Evolutionary conservation across 176 grass and related monocot species (phyloP).

Genomic region (Oryza rufipogon): DNA sequence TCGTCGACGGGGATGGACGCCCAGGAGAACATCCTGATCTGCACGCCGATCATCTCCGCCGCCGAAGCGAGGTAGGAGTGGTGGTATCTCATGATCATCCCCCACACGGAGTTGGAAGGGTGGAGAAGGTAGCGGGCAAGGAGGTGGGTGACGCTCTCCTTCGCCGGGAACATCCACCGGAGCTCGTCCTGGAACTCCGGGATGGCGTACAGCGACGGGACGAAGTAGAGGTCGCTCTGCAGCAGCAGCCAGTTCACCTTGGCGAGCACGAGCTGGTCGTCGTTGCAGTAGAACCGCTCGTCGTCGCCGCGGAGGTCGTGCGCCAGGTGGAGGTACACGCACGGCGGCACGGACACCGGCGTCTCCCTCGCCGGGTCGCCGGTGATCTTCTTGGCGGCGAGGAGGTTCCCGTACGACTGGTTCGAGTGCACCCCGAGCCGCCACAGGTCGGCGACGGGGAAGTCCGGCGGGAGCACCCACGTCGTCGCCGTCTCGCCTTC

Average conservation of each 20-base stretch:
- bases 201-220: constrained; percentile 45
- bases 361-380: constrained; percentile 14
- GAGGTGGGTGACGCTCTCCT: constrained; percentile 47
- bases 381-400: background rate
- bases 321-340: constrained; percentile 49
- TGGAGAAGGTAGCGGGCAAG: constrained; percentile 59
- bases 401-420: constrained; percentile 36
- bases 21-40: constrained; percentile 41
- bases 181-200: constrained; percentile 52
- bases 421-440: background rate
- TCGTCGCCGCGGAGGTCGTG: constrained; percentile 12
- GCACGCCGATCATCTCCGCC: constrained; percentile 45
- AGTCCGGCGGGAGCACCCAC: constrained; percentile 45
- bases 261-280: constrained; percentile 45
- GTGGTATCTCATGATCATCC: constrained; percentile 52
- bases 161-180: constrained; percentile 55
- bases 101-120: constrained; percentile 55
- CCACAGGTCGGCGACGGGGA: constrained; percentile 41
- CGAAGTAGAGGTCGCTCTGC: constrained; percentile 55
- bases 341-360: constrained; percentile 39
- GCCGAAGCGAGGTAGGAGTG: constrained; percentile 34
- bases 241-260: constrained; percentile 65
- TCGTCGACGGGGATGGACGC: constrained; percentile 16
- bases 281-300: constrained; percentile 51
- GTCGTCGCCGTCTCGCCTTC: background rate